Conservation (phyloP, 179 eudicot genomes). For the Amaranthus tricolor region DNA sequence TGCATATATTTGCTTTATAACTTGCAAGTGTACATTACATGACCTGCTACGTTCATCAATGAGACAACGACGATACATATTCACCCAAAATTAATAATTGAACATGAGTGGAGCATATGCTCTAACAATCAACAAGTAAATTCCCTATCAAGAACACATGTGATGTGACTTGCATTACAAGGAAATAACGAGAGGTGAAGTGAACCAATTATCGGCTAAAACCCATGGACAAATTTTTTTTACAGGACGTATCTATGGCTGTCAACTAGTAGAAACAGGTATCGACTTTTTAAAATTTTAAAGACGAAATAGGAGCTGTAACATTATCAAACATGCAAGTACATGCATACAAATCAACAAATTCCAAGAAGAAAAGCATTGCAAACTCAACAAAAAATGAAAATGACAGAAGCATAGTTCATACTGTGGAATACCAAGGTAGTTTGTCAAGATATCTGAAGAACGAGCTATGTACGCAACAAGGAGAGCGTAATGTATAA, state of each 20-base stretch:
- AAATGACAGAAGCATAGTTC: conserved; percentile 30
- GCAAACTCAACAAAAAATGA: neutral
- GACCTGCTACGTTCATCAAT: conserved; percentile 1
- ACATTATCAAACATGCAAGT: neutral
- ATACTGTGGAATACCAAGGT: conserved; percentile 83
- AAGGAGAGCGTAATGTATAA: conserved; percentile 90
- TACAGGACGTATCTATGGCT: neutral
- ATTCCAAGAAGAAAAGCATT: conserved; percentile 9
- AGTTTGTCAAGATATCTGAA: conserved; percentile 77
- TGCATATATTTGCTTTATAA: neutral
- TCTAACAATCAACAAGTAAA: neutral
- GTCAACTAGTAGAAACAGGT: neutral
- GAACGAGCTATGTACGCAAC: conserved; percentile 94
- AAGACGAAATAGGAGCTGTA: neutral
- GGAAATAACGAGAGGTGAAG: neutral
- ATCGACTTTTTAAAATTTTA: neutral
- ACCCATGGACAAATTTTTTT: neutral
- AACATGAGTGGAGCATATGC: neutral
- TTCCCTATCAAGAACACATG: neutral
- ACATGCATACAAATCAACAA: neutral
- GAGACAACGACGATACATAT: neutral
- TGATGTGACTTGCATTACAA: neutral
- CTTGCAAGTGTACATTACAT: neutral
- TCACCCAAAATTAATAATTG: neutral
- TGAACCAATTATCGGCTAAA: neutral